Conservation (phyloP, 805 yeast genomes). For the Ogataea corticis region DNA sequence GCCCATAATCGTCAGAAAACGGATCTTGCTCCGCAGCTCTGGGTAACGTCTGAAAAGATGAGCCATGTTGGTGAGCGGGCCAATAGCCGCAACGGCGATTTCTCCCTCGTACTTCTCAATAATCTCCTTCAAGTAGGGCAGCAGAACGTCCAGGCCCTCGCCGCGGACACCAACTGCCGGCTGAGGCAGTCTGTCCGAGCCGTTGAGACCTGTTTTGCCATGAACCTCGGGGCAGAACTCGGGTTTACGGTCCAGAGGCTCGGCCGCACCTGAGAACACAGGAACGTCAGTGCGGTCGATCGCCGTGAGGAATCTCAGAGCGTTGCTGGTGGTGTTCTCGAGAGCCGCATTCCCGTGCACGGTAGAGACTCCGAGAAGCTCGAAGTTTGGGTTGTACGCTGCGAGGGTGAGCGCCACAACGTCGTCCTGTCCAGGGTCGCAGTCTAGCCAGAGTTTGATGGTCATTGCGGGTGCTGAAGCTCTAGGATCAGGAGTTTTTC, state of each 20-base stretch:
- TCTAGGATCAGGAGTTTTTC: too few species aligned
- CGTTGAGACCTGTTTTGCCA: constrained; percentile 77
- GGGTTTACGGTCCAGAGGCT: constrained; percentile 54
- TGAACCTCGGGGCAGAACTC: constrained; percentile 63
- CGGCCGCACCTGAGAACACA: constrained; percentile 65
- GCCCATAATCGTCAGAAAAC: constrained; percentile 72
- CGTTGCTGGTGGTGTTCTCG: constrained; percentile 64
- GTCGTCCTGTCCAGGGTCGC: constrained; percentile 94
- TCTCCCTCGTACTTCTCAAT: constrained; percentile 42
- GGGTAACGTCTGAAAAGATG: constrained; percentile 56
- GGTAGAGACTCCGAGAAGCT: constrained; percentile 69
- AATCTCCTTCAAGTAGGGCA: constrained; percentile 23
- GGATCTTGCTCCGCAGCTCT: constrained; percentile 47
- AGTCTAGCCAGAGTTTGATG: constrained; percentile 83
- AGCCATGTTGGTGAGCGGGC: constrained; percentile 75
- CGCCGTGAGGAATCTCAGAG: constrained; percentile 66
- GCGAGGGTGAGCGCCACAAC: constrained; percentile 72
- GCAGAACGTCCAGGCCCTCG: constrained; percentile 19
- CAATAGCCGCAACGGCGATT: constrained; percentile 69
- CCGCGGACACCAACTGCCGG: constrained; percentile 35
- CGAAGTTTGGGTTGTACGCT: constrained; percentile 56
- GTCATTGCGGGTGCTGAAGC: not conserved
- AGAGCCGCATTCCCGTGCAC: constrained; percentile 73
- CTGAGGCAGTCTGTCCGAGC: constrained; percentile 58
- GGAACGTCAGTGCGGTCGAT: constrained; percentile 52